phyloP scores from a whole-genome alignment of 2,329 filamentous ascomycete genomes.

The Decorospora gaudefroyi region DNA sequence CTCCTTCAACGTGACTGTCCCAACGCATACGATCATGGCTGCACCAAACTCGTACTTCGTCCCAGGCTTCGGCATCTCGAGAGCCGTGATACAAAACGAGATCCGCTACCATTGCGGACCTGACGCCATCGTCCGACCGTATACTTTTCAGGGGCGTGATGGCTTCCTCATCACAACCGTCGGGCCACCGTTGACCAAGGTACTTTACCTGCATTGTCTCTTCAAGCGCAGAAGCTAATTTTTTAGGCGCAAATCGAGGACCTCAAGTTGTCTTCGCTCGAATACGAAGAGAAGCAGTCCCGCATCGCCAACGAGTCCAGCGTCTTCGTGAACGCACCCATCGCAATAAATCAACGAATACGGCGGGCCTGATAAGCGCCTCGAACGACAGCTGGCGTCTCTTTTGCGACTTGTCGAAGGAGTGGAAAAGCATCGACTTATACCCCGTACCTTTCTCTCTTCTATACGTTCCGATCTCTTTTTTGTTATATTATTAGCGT shows the following conservation, averaged over 20 bases:
- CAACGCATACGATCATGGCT: constrained; percentile 28
- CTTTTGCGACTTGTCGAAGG: constrained; percentile 1
- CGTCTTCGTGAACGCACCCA: constrained; percentile 48
- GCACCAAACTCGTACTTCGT: constrained; percentile 49
- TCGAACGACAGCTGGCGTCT: background rate
- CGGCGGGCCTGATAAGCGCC: constrained; percentile 33
- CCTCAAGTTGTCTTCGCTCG: constrained; percentile 47
- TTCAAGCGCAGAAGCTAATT: constrained; percentile 16
- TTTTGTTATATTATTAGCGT: constrained; percentile 11
- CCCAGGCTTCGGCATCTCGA: constrained; percentile 50
- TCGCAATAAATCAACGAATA: constrained; percentile 43
- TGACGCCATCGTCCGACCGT: constrained; percentile 50
- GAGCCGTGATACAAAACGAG: constrained; percentile 51
- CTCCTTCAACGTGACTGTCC: constrained; percentile 4
- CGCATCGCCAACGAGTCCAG: constrained; percentile 42
- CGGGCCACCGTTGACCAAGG: constrained; percentile 50
- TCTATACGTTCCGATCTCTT: constrained; percentile 12
- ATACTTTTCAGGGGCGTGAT: constrained; percentile 52
- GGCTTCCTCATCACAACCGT: constrained; percentile 50
- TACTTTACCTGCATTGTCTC: constrained; percentile 15
- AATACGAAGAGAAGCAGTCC: constrained; percentile 51
- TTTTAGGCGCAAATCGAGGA: constrained; percentile 51
- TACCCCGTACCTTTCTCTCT: constrained; percentile 7
- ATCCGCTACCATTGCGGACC: constrained; percentile 52
- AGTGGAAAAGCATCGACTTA: constrained; percentile 10